Evolutionary conservation across 139 green algal species (phyloP), one percentile per base, ranked within the genome.

Genomic region (Micromonas commoda): DNA sequence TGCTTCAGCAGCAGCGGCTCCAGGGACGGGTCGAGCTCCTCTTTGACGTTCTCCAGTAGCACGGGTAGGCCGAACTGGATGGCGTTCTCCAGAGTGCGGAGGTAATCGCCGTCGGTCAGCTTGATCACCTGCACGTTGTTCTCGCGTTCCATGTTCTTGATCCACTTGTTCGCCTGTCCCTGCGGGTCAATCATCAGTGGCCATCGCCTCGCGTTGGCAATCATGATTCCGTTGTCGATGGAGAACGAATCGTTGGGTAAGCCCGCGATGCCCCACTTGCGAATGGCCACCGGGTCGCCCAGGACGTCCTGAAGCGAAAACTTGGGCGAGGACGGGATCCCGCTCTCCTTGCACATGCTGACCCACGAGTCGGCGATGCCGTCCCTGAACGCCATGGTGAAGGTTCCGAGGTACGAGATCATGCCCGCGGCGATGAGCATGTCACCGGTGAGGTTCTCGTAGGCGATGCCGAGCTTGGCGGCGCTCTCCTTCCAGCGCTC

Each of bases 401-500:
- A 86, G 6, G 79, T 78, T 3, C 82, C 82, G n/a, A 86, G 75
- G 74, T 86, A 86, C 23, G 26, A 53, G 29, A 86, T 75, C 57
- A 84, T 73, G 6, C 28, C 66, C 34, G 66, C 66, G 28, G 66
- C 9, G 9, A 94, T 82, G 34, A 95, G 82, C 87, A 91, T 92
- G 78, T 95, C 89, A 20, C 90, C 90, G 2, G 88, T 93, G 63
- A 94, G 85, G 84, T 91, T 88, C 74, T 78, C 64, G 75, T 89
- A 76, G 77, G 72, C 60, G 53, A 61, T 21, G 28, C 70, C 78
- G n/a, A 83, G 61, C 26, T 33, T 13, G 20, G 61, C 19, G 29
- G 78, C 78, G 16, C 57, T 53, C 38, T 77, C 76, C 33, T 37
- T 82, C 81, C 81, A 85, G 1, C 81, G 64, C 3, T 64, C 29